Conservation (phyloP, 257 asterid species). For the Fraxinus excelsior region DNA sequence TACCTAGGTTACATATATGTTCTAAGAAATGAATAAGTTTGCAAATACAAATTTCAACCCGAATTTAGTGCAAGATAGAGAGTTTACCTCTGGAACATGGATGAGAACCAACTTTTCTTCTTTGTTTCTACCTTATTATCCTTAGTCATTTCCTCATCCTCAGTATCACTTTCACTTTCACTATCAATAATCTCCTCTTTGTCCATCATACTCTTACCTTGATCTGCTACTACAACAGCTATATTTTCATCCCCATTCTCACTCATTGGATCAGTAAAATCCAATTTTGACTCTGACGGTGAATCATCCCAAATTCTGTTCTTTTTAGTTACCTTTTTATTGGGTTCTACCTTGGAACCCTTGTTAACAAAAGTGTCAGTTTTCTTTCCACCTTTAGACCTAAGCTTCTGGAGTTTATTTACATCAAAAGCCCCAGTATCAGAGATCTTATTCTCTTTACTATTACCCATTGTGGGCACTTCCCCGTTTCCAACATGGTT, state of each 20-base stretch:
- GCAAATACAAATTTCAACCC: neutral
- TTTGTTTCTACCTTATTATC: constrained; percentile 50
- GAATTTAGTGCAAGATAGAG: constrained; percentile 14
- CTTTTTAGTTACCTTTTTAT: constrained; percentile 65
- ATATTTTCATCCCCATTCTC: constrained; percentile 69
- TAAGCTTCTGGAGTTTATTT: constrained; percentile 77
- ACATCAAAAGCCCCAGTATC: constrained; percentile 81
- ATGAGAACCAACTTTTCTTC: constrained; percentile 94
- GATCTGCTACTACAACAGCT: constrained; percentile 55
- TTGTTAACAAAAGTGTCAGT: constrained; percentile 48
- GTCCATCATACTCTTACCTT: constrained; percentile 98
- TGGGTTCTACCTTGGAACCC: constrained; percentile 70
- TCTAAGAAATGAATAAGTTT: neutral
- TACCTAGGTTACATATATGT: neutral
- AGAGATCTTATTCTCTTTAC: constrained; percentile 60
- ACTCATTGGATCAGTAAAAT: constrained; percentile 77
- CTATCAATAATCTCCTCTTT: constrained; percentile 79
- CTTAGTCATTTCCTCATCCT: constrained; percentile 58
- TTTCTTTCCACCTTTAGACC: constrained; percentile 77
- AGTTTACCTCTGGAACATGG: constrained; percentile 87
- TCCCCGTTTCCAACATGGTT: constrained; percentile 44
- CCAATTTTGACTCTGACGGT: constrained; percentile 66
- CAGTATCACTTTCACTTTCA: constrained; percentile 77
- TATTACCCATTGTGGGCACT: constrained; percentile 32
- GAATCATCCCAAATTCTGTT: constrained; percentile 87